Evolutionary conservation across 1,284 basidiomycete species (phyloP).

Genomic region (Apiotrichum sp.): DNA sequence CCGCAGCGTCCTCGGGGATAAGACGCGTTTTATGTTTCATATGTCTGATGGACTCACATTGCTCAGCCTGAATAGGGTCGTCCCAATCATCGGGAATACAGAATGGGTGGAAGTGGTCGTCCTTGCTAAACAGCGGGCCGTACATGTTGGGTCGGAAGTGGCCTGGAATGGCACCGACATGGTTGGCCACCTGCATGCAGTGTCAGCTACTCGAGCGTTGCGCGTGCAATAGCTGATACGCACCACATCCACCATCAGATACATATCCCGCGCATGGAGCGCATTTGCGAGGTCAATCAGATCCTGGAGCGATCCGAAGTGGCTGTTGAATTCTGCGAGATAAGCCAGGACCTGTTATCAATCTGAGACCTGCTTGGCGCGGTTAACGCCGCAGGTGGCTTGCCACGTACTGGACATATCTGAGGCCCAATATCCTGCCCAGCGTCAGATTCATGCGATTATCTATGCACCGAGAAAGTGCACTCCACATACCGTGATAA

Average conservation of each 20-base stretch:
- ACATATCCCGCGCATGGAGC: slow-evolving; percentile 50
- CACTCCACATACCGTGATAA: slow-evolving; percentile 44
- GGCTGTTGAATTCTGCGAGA: slow-evolving; percentile 41
- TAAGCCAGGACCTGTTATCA: too few species aligned
- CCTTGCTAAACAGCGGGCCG: slow-evolving; percentile 6
- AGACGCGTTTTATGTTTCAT: neutral
- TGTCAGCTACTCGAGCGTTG: too few species aligned
- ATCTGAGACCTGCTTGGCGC: too few species aligned
- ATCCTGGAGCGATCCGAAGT: slow-evolving; percentile 49
- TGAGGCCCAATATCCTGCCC: slow-evolving; percentile 44
- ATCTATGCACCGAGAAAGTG: too few species aligned
- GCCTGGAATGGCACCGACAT: slow-evolving; percentile 45
- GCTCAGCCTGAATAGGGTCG: slow-evolving; percentile 48
- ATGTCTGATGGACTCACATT: slow-evolving; percentile 33
- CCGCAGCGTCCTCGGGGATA: neutral
- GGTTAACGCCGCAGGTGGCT: neutral
- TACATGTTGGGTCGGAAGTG: slow-evolving; percentile 24
- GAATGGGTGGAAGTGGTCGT: slow-evolving; percentile 45
- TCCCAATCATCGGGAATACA: slow-evolving; percentile 47
- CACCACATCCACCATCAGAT: slow-evolving; percentile 52
- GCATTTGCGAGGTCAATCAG: slow-evolving; percentile 47
- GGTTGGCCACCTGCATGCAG: slow-evolving; percentile 35
- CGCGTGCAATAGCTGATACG: slow-evolving; percentile 25
- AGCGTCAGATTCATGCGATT: too few species aligned
- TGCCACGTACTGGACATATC: slow-evolving; percentile 32